Evolutionary conservation across 345 rosid genomes (phyloP).

Genomic region (Eucalyptus lansdowneana): DNA sequence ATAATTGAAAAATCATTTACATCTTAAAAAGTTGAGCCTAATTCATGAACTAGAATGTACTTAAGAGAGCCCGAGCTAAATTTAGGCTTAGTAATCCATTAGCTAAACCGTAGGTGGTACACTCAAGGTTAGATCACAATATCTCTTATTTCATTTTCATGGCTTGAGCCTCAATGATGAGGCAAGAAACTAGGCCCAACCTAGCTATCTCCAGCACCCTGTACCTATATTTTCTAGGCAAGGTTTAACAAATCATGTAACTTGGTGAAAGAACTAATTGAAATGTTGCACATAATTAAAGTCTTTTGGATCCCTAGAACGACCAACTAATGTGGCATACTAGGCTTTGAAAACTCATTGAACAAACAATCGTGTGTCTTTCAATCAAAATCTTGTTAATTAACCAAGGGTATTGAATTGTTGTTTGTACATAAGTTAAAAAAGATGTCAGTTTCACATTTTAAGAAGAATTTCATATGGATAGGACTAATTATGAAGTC

Average conservation of each 20-base stretch:
- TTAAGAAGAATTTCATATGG: not conserved
- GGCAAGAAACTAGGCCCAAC: not conserved
- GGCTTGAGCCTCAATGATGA: not conserved
- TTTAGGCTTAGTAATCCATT: too few relatives aligned
- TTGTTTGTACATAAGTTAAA: not conserved
- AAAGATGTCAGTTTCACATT: not conserved
- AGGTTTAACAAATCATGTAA: not conserved
- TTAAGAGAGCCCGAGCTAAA: too few relatives aligned
- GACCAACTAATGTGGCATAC: not conserved
- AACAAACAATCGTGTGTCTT: not conserved
- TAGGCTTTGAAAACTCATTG: not conserved
- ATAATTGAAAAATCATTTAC: too few relatives aligned
- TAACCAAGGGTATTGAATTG: not conserved
- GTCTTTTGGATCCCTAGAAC: not conserved
- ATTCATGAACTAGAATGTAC: rapidly evolving
- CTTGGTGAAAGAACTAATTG: not conserved
- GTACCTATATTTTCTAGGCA: not conserved
- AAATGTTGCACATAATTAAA: not conserved
- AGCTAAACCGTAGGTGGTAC: too few relatives aligned
- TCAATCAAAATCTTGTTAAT: not conserved
- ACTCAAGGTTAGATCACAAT: too few relatives aligned
- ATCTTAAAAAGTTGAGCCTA: too few relatives aligned
- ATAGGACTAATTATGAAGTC: not conserved
- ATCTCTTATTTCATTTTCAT: not conserved
- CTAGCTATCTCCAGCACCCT: not conserved